These are phyloP conservation scores for Brassica balearica DNA, from an alignment of 441 rosid species.

Conservation along the genomic window DNA sequence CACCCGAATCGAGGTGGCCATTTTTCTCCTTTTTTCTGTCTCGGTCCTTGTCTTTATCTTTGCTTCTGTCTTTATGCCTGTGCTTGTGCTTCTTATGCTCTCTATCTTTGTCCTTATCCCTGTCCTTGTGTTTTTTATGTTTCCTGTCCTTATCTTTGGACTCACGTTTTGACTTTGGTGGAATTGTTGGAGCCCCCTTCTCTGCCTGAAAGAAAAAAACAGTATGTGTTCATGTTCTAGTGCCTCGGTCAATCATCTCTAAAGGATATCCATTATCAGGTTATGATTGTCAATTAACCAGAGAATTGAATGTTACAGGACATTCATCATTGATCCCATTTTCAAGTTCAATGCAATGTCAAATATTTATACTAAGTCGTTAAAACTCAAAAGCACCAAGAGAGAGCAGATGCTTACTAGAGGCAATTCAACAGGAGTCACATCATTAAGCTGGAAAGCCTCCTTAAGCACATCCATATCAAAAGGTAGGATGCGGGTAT, in stretches of 20 bases:
- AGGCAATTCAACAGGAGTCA: slow-evolving; percentile 54
- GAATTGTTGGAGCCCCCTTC: slow-evolving; percentile 57
- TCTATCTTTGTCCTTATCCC: slow-evolving; percentile 52
- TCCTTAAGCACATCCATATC: slow-evolving; percentile 57
- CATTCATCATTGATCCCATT: neutral
- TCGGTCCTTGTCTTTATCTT: slow-evolving; percentile 54
- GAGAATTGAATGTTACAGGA: neutral
- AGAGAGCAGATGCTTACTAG: slow-evolving; percentile 47
- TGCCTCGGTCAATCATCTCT: neutral
- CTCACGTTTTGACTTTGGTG: slow-evolving; percentile 56
- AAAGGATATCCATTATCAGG: slow-evolving; percentile 10
- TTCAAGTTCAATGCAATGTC: slow-evolving; percentile 9
- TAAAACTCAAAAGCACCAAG: slow-evolving; percentile 20
- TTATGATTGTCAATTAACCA: slow-evolving; percentile 8
- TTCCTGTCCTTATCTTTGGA: slow-evolving; percentile 65
- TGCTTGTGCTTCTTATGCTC: slow-evolving; percentile 51
- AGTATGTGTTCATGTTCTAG: slow-evolving; percentile 8
- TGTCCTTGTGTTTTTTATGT: slow-evolving; percentile 62
- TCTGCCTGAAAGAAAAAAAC: slow-evolving; percentile 49
- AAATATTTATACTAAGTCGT: slow-evolving; percentile 8
- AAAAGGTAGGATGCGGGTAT: slow-evolving; percentile 50
- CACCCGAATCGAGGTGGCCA: slow-evolving; percentile 82
- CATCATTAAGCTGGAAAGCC: slow-evolving; percentile 60
- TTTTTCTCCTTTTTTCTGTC: slow-evolving; percentile 78
- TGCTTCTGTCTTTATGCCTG: slow-evolving; percentile 51